Evolutionary conservation across 306 rosid genomes (phyloP).

Genomic region (Senna tora): DNA sequence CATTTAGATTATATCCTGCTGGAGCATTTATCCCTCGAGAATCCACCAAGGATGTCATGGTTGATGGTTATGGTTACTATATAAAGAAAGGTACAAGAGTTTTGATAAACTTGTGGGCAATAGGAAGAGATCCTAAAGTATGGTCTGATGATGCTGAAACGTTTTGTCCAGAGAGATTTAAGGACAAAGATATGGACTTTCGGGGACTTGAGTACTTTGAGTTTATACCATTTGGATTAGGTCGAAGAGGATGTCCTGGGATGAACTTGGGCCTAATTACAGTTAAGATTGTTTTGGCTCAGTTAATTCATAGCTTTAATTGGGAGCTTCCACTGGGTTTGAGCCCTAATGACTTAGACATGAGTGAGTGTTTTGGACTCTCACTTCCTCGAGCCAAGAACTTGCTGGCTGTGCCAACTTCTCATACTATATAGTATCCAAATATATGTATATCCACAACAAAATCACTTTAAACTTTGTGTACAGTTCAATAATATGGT

Average conservation of each 20-base stretch:
- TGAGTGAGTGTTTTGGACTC: constrained; percentile 38
- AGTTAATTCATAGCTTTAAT: constrained; percentile 46
- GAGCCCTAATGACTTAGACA: constrained; percentile 33
- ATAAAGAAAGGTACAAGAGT: constrained; percentile 32
- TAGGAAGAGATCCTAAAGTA: constrained; percentile 37
- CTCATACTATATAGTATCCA: no score
- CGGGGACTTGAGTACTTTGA: constrained; percentile 41
- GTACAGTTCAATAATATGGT: no score
- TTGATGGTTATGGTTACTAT: constrained; percentile 39
- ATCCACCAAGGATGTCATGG: constrained; percentile 8
- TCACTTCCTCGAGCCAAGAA: constrained; percentile 12
- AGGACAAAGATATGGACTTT: not conserved
- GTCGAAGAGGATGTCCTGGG: constrained; percentile 49
- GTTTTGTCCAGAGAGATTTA: constrained; percentile 44
- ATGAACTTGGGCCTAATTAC: constrained; percentile 38
- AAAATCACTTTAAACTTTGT: no score
- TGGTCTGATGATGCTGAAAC: constrained; percentile 39
- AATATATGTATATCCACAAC: no score
- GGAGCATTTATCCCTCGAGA: constrained; percentile 7
- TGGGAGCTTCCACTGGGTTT: constrained; percentile 43
- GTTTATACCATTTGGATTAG: constrained; percentile 51
- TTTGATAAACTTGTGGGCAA: constrained; percentile 41
- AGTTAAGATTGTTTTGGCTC: constrained; percentile 29
- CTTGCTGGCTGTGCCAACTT: constrained; percentile 31
- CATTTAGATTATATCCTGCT: not conserved